Base-by-base conservation (phyloP, 2,329 filamentous ascomycete species). In the Tolypocladium sp. region DNA sequence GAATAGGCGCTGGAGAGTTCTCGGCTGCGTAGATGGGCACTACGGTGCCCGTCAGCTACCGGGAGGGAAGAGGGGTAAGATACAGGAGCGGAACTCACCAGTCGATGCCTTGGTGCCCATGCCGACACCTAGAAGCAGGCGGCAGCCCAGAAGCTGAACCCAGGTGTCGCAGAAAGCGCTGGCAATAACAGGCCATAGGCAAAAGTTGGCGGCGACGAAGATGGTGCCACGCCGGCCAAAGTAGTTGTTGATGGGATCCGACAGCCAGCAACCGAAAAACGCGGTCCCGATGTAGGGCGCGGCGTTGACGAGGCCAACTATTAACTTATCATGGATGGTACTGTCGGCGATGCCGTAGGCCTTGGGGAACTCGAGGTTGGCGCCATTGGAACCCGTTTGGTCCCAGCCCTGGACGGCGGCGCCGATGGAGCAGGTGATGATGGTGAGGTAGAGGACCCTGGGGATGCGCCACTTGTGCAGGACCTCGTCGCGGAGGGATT, bases 21-120 rank as follows among this genome's bases (percentile, higher is more conserved):
- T 92, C 89, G 2, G 89, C 89, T 0, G 88, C 86, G 65, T 90
- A 92, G 35, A 92, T 86, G 0, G 90, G 89, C 2, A 91, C 87
- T 55, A 20, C 30, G 4, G 4, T 1, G 49, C 22, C 20, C 7
- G 20, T 52, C n/a, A 52, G 49, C 37, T 2, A 38, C 35, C 12
- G 12, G 12, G 15, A 12, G 27, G 15, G 7, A 3, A 33, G 17
- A 9, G 33, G 35, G 38, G 5, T 2, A 7, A 2, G 2, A 9
- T 17, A 10, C 17, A 12, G 17, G 8, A 35, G 49, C 8, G 30
- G 9, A n/a, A 30, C 74, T 60, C 59, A 76, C 76, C 74, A 13
- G 83, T 87, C 0, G 84, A 84, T 25, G 85, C 85, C 69, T 92
- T 92, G 20, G 87, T 80, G 35, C 89, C 89, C 76, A 92, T 91